Conservation (phyloP, 2,329 filamentous ascomycete species). For the Diaporthe eres region DNA sequence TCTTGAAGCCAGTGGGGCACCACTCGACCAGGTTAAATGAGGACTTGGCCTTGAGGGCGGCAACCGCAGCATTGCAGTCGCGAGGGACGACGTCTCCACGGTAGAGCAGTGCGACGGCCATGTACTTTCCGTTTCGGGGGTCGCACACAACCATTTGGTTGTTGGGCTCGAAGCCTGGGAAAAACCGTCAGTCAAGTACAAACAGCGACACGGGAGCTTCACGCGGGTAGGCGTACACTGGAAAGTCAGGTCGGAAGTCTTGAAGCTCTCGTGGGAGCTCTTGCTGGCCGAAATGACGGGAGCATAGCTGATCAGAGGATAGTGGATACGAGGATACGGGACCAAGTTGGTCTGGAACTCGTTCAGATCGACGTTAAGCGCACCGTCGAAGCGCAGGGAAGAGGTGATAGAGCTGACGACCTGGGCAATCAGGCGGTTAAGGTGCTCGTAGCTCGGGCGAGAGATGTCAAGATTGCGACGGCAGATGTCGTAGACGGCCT, state of each 20-base stretch:
- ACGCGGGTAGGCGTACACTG: conserved; percentile 68
- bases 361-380: conserved; percentile 81
- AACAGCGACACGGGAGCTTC: not conserved
- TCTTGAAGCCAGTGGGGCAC: conserved; percentile 83
- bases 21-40: conserved; percentile 83
- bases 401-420: conserved; percentile 83
- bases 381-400: conserved; percentile 79
- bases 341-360: conserved; percentile 85
- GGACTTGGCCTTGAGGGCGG: conserved; percentile 77
- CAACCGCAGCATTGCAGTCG: conserved; percentile 77
- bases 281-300: conserved; percentile 80
- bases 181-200: conserved; percentile 46
- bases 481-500: conserved; percentile 83
- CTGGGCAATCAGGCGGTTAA: conserved; percentile 81
- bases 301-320: conserved; percentile 80
- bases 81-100: conserved; percentile 79
- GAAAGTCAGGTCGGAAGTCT: conserved; percentile 82
- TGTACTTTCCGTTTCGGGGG: conserved; percentile 82
- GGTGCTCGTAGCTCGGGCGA: conserved; percentile 78
- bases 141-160: conserved; percentile 86
- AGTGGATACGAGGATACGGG: conserved; percentile 81
- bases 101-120: conserved; percentile 81
- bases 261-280: conserved; percentile 90
- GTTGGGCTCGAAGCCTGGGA: conserved; percentile 79
- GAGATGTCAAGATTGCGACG: conserved; percentile 79